Base-by-base conservation (phyloP, 495 filamentous ascomycete genomes). In the Cudoniella acicularis region DNA sequence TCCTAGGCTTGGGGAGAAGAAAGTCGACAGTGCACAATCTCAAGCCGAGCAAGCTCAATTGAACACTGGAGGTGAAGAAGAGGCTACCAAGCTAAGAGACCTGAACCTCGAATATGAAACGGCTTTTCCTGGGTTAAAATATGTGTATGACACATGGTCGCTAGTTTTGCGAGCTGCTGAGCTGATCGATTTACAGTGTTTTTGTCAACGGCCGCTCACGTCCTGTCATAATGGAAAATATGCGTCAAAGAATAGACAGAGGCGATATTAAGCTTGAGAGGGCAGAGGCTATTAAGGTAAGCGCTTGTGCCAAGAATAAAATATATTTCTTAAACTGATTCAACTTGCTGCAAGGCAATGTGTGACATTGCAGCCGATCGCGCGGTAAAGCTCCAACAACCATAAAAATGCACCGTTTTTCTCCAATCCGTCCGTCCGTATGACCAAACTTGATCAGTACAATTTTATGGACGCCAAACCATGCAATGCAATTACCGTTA, bases 131-230 rank as follows among this genome's bases (percentile, higher is more conserved):
- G 89, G 93, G 2, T 68, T 98, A 69, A 77, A 86, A 75, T 97
- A 96, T 78, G 90, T 97, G 79, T 89, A 82, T 50, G 84, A 76
- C 40, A 36, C 43, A 51, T 52, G 52, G 57, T 50, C 41, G 60
- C 42, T 47, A 16, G 54, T 52, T 52, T 27, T 50, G 54, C 36
- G 40, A 54, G 10, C 9, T 11, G 6, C 27, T 40, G 24, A 40
- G 22, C 41, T 61, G 42, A 61, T 36, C 10, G 56, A 20, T 52
- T 51, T 21, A 49, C 60, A 89, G 87, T 49, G 85, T 90, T 8
- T 98, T 95, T 73, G 94, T 97, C 54, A 91, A 96, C 74, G 91
- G 92, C 18, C 80, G 91, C 61, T 75, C 78, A 57, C 78, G 91
- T 46, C 75, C 76, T 20, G 78, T 81, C 56, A 87, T 98, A 42